A percentile compares a stretch with the other conserved stretches of the same genome.
These are phyloP conservation scores for Boletus calvinii DNA, from an alignment of 1,284 basidiomycete genomes.

Conservation along the genomic window DNA sequence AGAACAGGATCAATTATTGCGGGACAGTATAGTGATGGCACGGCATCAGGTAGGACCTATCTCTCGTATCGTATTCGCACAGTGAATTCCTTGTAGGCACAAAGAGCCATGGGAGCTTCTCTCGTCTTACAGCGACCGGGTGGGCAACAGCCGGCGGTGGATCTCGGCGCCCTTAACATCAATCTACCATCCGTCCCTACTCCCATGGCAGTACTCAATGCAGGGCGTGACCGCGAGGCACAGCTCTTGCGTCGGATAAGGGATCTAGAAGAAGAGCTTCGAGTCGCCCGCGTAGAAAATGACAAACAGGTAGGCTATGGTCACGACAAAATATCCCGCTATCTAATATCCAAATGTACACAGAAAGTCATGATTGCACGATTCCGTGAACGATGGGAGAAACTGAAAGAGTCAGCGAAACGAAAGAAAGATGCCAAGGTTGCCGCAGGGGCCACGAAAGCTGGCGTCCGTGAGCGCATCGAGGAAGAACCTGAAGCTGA, in stretches of 20 bases:
- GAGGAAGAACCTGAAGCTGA: slow-evolving; percentile 78
- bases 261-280: slow-evolving; percentile 73
- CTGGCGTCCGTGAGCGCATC: slow-evolving; percentile 60
- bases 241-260: slow-evolving; percentile 59
- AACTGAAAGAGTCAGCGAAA: slow-evolving; percentile 81
- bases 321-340: slow-evolving; percentile 1
- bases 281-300: slow-evolving; percentile 63
- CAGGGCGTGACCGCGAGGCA: slow-evolving; percentile 57
- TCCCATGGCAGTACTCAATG: slow-evolving; percentile 50
- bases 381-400: slow-evolving; percentile 86
- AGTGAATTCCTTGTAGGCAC: slow-evolving; percentile 49
- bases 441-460: slow-evolving; percentile 47
- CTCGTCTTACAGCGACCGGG: slow-evolving; percentile 47
- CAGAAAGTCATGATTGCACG: slow-evolving; percentile 82
- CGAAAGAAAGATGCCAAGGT: slow-evolving; percentile 83
- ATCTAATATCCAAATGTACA: slow-evolving; percentile 19
- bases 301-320: slow-evolving; percentile 69
- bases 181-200: slow-evolving; percentile 49
- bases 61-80: slow-evolving; percentile 3
- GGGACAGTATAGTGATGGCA: slow-evolving; percentile 75
- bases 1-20: slow-evolving; percentile 72
- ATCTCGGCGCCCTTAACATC: slow-evolving; percentile 54
- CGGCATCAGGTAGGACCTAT: slow-evolving; percentile 61
- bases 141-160: slow-evolving; percentile 39
- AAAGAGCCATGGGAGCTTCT: slow-evolving; percentile 72